Percentiles rank a stretch among this genome's conserved stretches.
Conservation (phyloP, 768 basidiomycete species). For the Mrakia gelida region DNA sequence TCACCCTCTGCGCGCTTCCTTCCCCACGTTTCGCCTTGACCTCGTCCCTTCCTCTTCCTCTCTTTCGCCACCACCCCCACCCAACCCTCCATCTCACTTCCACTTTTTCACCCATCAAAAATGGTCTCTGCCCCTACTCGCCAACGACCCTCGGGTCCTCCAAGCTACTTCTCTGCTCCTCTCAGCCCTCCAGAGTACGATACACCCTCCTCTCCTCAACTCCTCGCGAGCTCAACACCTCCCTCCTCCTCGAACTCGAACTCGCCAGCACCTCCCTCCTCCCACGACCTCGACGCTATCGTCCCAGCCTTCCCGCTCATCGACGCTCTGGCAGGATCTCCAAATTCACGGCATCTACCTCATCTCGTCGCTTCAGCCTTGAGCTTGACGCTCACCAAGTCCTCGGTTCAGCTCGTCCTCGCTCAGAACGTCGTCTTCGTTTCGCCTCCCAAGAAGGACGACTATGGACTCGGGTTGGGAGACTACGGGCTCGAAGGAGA, state of each 20-base stretch:
- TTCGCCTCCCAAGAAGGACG: neutral
- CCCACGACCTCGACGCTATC: neutral
- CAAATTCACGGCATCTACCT: constrained; percentile 2
- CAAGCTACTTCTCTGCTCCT: neutral
- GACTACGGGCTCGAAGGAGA: constrained; percentile 12
- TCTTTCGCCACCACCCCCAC: too few relatives aligned
- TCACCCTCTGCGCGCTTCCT: too few relatives aligned
- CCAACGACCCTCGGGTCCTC: neutral
- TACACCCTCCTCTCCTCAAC: neutral
- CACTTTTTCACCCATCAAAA: neutral
- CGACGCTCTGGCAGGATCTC: constrained; percentile 1
- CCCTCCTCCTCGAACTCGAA: neutral
- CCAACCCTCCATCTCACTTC: too few relatives aligned
- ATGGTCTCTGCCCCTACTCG: neutral
- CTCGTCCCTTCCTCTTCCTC: too few relatives aligned
- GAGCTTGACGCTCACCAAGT: neutral
- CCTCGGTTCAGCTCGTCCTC: neutral
- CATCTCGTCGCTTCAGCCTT: neutral
- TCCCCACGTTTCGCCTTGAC: too few relatives aligned
- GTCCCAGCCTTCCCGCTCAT: neutral
- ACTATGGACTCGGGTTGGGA: neutral
- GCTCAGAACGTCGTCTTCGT: neutral
- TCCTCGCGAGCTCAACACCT: neutral
- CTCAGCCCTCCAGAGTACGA: neutral
- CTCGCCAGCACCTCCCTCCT: too few relatives aligned